Evolutionary conservation across 441 rosid species (phyloP).

Genomic region (Pelargonium cotyledonis): DNA sequence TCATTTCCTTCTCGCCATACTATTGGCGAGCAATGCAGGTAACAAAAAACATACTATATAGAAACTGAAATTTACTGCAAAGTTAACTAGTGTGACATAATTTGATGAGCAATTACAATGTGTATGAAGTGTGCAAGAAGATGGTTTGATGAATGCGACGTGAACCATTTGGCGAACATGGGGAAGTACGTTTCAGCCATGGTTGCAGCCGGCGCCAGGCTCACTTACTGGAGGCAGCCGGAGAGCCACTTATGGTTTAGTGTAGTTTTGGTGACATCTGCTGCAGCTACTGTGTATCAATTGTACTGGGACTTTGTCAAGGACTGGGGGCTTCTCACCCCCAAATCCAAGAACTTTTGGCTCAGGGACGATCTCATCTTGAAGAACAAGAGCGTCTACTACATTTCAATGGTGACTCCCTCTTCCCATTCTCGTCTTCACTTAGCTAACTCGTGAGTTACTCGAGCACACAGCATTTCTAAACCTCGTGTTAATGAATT

Average conservation of each 20-base stretch:
- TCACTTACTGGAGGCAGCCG: conserved; percentile 58
- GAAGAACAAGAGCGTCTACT: conserved; percentile 61
- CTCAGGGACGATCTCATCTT: conserved; percentile 78
- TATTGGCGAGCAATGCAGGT: conserved; percentile 99
- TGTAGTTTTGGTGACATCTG: conserved; percentile 59
- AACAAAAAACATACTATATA: no score
- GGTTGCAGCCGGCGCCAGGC: conserved; percentile 87
- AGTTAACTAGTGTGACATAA: no score
- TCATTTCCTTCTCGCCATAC: conserved; percentile 81
- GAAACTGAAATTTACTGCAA: no score
- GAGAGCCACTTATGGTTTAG: conserved; percentile 45
- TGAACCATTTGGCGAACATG: conserved; percentile 76
- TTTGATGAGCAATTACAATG: no score
- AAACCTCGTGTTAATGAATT: no score
- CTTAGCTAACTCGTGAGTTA: no score
- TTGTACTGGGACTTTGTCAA: conserved; percentile 93
- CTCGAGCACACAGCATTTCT: no score
- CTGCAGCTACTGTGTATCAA: conserved; percentile 69
- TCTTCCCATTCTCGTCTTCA: no score
- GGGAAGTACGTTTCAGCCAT: conserved; percentile 95
- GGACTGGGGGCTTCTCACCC: conserved; percentile 88
- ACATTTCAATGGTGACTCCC: conserved; percentile 22
- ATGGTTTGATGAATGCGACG: conserved; percentile 79
- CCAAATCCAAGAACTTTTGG: conserved; percentile 70
- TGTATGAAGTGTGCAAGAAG: conserved; percentile 54